Base-by-base conservation (phyloP, 441 rosid species). In the Euphorbia celastroides region DNA sequence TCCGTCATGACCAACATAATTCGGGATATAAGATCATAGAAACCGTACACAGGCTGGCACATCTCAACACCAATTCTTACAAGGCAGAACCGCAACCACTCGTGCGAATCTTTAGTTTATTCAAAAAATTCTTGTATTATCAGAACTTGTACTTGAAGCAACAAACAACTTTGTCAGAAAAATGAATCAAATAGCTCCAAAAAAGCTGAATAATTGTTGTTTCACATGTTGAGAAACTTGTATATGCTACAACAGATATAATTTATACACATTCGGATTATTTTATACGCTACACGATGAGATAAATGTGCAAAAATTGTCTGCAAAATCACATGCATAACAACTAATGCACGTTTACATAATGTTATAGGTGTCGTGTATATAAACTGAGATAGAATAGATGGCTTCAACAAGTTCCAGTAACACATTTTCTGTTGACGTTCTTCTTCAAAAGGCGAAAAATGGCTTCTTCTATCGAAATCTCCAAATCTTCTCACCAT, bases 1-100 rank as follows among this genome's bases (percentile, higher is more conserved):
- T n/a, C n/a, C n/a, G n/a, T n/a, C n/a, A n/a, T n/a, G n/a, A n/a
- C n/a, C n/a, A n/a, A n/a, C n/a, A n/a, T n/a, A n/a, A n/a, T n/a
- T n/a, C n/a, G n/a, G n/a, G n/a, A n/a, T n/a, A n/a, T n/a, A n/a
- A n/a, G n/a, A n/a, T n/a, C n/a, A n/a, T n/a, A n/a, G 62, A 28
- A 58, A 34, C 62, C 19, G 4, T 16, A 48, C 52, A 6, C 19
- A 16, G 52, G n/a, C 52, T 48, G 52, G 9, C 4, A 20, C 23
- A 19, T 20, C 7, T 51, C 56, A 51, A 51, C 23, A 51, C 5
- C 44, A 4, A 10, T 41, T 41, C 82, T 27, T 70, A 72, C 41
- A 77, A 81, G 66, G 60, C 65, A 48, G 84, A 82, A 72, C 52
- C n/a, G 20, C 3, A 48, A 48, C 38, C 38, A 4, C 38, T 10